Conservation (phyloP, 2,329 filamentous ascomycete genomes). For the Colletotrichum musicola region DNA sequence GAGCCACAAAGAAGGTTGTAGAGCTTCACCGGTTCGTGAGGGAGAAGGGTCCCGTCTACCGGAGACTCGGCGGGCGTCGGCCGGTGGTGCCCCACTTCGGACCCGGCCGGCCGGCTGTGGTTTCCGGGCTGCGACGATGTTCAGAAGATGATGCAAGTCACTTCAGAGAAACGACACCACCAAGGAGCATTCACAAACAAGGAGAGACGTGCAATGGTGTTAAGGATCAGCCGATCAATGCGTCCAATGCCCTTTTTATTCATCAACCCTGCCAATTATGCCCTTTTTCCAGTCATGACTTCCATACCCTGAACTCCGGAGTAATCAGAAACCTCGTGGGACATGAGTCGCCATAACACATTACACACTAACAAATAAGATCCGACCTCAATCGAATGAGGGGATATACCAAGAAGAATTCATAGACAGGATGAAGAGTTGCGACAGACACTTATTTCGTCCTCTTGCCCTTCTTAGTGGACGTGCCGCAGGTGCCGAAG, state of each 20-base stretch:
- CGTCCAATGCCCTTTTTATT: background rate
- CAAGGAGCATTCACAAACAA: background rate
- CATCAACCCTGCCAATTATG: background rate
- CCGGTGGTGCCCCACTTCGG: background rate
- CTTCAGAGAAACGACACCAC: too few relatives aligned
- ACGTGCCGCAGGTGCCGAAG: slow-evolving; percentile 31
- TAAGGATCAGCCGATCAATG: background rate
- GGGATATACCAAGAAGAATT: background rate
- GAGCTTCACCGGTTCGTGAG: too few relatives aligned
- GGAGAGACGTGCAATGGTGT: background rate
- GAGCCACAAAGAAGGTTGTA: too few relatives aligned
- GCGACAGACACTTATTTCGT: background rate
- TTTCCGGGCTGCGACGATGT: too few relatives aligned
- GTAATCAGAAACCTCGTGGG: background rate
- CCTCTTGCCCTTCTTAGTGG: background rate
- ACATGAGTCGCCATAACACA: background rate
- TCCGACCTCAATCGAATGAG: background rate
- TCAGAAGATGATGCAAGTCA: background rate
- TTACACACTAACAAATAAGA: slow-evolving; percentile 25
- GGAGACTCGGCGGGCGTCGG: background rate
- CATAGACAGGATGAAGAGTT: background rate
- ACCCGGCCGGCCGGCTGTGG: background rate
- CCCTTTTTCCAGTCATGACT: slow-evolving; percentile 2
- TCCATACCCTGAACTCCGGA: slow-evolving; percentile 3
- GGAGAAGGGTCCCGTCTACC: too few relatives aligned